Percentiles rank a stretch among this genome's conserved stretches.
These are phyloP conservation scores for Simmondsia chinensis DNA, from an alignment of 148 eudicot genomes.

Conservation along the genomic window DNA sequence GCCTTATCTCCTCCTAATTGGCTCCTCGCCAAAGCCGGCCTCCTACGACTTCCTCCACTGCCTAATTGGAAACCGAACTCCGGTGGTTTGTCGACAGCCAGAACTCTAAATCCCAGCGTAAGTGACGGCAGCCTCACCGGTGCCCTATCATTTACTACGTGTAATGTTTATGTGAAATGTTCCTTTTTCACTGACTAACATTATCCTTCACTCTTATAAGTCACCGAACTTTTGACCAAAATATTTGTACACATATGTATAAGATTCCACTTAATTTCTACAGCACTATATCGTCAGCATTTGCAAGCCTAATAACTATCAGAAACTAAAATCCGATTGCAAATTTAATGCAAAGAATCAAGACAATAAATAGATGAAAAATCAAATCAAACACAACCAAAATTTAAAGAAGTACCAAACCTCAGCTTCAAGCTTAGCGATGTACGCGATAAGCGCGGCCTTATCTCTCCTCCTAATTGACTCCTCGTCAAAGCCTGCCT, in stretches of 20 bases:
- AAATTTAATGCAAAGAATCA: not conserved
- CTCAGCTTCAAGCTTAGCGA: constrained; percentile 91
- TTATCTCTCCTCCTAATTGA: constrained; percentile 84
- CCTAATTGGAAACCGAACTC: constrained; percentile 44
- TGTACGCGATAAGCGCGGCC: constrained; percentile 80
- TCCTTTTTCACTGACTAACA: too few relatives aligned
- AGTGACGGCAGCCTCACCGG: constrained; percentile 8
- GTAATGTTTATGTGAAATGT: too few relatives aligned
- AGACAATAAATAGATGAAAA: not conserved
- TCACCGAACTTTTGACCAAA: too few relatives aligned
- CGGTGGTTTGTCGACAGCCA: constrained; percentile 11
- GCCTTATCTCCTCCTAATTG: constrained; percentile 84
- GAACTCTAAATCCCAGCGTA: constrained; percentile 42
- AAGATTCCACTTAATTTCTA: too few relatives aligned
- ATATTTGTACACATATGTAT: too few relatives aligned
- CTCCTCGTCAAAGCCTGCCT: constrained; percentile 74
- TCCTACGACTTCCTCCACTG: constrained; percentile 66
- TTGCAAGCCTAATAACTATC: too few relatives aligned
- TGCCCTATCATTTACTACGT: too few relatives aligned
- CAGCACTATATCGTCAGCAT: too few relatives aligned
- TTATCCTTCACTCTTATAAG: too few relatives aligned
- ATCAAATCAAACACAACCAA: not conserved
- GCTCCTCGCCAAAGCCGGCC: constrained; percentile 71
- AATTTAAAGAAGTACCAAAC: constrained; percentile 12
- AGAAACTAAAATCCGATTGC: not conserved